phyloP scores from a whole-genome alignment of 768 basidiomycete genomes.

The Lactifluus rugatus region DNA sequence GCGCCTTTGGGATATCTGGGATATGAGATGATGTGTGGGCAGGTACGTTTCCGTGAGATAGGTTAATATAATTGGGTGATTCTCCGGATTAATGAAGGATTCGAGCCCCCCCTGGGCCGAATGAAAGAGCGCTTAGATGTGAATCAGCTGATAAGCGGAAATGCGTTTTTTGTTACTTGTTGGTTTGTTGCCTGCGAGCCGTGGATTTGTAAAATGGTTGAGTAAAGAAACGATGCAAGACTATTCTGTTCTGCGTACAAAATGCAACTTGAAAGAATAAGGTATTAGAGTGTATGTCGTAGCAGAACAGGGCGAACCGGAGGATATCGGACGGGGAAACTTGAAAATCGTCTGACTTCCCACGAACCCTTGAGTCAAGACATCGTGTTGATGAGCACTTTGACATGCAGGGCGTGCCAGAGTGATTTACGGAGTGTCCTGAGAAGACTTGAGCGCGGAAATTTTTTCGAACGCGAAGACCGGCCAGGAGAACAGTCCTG shows the following conservation, averaged over 20 bases:
- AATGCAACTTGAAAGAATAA: neutral
- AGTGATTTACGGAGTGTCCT: neutral
- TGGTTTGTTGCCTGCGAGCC: neutral
- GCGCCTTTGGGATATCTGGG: neutral
- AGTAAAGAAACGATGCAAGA: neutral
- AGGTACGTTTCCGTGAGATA: neutral
- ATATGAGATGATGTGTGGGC: neutral
- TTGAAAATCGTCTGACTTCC: neutral
- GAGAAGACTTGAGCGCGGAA: neutral
- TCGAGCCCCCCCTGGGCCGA: neutral
- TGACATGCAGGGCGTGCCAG: neutral
- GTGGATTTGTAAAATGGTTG: neutral
- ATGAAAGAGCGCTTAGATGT: neutral
- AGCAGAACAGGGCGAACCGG: neutral
- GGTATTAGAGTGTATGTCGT: neutral
- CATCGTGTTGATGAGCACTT: neutral
- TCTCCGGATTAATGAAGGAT: neutral
- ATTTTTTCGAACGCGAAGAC: neutral
- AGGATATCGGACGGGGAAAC: neutral
- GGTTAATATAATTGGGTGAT: neutral
- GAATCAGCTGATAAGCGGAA: neutral
- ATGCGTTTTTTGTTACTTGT: neutral
- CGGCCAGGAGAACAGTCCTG: neutral
- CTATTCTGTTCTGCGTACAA: neutral
- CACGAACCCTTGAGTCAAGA: slow-evolving; percentile 1